phyloP scores from a whole-genome alignment of 2,329 filamentous ascomycete genomes.

The Parastagonospora avenae region DNA sequence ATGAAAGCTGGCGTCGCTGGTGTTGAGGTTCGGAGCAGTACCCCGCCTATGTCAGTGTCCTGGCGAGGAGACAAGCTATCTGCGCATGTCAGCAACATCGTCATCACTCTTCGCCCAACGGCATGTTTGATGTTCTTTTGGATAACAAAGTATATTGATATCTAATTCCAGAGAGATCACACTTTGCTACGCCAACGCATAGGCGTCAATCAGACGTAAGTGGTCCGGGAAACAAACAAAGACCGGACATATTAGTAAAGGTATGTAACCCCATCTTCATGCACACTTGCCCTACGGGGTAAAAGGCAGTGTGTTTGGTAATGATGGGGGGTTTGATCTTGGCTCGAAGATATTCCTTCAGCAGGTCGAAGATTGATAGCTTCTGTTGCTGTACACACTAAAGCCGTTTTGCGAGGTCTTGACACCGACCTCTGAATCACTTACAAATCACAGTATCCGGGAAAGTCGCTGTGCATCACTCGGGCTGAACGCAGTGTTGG shows the following conservation, averaged over 20 bases:
- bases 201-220: too few species aligned
- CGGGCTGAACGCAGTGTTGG: conserved; percentile 19
- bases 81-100: conserved; percentile 15
- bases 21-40: conserved; percentile 16
- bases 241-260: conserved; percentile 12
- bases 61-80: conserved; percentile 7
- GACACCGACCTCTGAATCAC: conserved; percentile 18
- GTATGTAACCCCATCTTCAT: conserved; percentile 67
- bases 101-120: neutral
- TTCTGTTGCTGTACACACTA: conserved; percentile 73
- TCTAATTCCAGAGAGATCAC: too few species aligned
- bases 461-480: conserved; percentile 26
- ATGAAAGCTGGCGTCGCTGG: neutral
- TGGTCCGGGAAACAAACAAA: neutral
- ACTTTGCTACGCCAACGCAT: too few species aligned
- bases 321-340: conserved; percentile 62
- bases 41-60: conserved; percentile 17
- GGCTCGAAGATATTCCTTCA: conserved; percentile 73
- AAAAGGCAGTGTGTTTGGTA: conserved; percentile 68
- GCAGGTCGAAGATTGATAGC: conserved; percentile 63
- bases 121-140: too few species aligned
- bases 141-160: too few species aligned
- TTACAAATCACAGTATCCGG: conserved; percentile 2
- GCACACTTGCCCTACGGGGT: conserved; percentile 60
- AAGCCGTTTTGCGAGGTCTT: conserved; percentile 56